phyloP scores from a whole-genome alignment of 805 yeast genomes.

The Wickerhamiella siamensis region DNA sequence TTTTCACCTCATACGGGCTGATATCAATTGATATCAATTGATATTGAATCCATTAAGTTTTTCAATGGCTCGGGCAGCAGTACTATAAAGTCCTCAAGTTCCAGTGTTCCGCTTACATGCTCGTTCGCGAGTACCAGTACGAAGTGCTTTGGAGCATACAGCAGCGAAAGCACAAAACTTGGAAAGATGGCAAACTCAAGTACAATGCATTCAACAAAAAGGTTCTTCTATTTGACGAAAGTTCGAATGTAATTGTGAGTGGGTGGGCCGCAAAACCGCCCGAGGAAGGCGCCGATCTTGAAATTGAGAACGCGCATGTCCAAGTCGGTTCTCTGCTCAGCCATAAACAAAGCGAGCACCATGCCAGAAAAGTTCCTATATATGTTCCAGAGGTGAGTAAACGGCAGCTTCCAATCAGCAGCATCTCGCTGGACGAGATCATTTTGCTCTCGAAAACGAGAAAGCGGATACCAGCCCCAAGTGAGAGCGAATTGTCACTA shows the following conservation, averaged over 20 bases:
- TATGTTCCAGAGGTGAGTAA: neutral
- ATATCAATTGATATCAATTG: too few relatives aligned
- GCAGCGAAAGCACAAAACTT: slow-evolving; percentile 5
- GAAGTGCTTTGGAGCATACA: slow-evolving; percentile 1
- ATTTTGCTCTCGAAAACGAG: neutral
- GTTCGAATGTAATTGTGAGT: slow-evolving; percentile 1
- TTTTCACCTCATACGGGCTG: too few relatives aligned
- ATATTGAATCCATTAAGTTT: too few relatives aligned
- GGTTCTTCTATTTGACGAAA: slow-evolving; percentile 3
- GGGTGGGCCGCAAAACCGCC: slow-evolving; percentile 5
- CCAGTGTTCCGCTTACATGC: neutral
- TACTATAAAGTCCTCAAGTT: too few relatives aligned
- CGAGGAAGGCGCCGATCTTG: slow-evolving; percentile 3
- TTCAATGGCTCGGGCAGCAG: too few relatives aligned
- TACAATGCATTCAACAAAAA: slow-evolving; percentile 2
- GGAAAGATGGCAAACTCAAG: slow-evolving; percentile 6
- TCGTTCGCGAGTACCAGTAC: neutral
- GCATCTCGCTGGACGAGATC: neutral
- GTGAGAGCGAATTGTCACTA: too few relatives aligned
- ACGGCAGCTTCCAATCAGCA: neutral
- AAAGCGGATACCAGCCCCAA: too few relatives aligned
- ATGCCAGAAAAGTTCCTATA: neutral
- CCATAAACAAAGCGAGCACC: neutral
- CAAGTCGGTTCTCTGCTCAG: slow-evolving; percentile 3
- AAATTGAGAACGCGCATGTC: slow-evolving; percentile 3